These are phyloP conservation scores for Gynandropsis gynandra DNA, from an alignment of 345 rosid genomes.

Conservation along the genomic window DNA sequence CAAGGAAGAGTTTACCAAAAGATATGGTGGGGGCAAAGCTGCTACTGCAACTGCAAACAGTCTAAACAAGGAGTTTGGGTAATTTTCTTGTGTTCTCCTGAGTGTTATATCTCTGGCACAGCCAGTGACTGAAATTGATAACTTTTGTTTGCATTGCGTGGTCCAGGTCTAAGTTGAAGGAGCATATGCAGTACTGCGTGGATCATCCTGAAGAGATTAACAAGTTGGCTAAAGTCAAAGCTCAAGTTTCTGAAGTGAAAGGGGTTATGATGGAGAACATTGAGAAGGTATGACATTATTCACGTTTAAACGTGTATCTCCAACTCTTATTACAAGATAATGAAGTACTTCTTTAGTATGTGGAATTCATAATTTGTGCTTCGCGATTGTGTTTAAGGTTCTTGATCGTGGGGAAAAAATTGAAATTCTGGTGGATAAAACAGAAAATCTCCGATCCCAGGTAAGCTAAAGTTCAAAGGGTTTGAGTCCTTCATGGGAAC, in stretches of 20 bases:
- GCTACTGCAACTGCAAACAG: slow-evolving; percentile 35
- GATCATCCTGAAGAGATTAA: slow-evolving; percentile 50
- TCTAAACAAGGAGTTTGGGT: slow-evolving; percentile 38
- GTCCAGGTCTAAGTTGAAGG: slow-evolving; percentile 47
- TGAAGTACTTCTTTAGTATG: neutral
- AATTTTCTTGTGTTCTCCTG: neutral
- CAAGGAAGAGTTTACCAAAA: slow-evolving; percentile 36
- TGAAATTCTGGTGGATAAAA: slow-evolving; percentile 68
- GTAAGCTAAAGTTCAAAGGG: slow-evolving; percentile 23
- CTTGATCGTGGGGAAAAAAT: slow-evolving; percentile 82
- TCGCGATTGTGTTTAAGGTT: slow-evolving; percentile 32
- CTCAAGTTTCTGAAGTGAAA: slow-evolving; percentile 52
- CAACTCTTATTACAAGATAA: neutral
- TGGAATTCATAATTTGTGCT: neutral
- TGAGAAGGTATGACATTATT: slow-evolving; percentile 33
- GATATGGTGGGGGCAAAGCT: slow-evolving; percentile 45
- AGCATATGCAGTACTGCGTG: slow-evolving; percentile 57
- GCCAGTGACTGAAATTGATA: neutral
- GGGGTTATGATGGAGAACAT: slow-evolving; percentile 58
- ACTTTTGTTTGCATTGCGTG: neutral
- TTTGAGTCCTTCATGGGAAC: neutral
- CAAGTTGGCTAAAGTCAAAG: slow-evolving; percentile 55
- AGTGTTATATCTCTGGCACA: neutral
- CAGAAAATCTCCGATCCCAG: slow-evolving; percentile 76
- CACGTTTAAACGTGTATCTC: neutral